Conservation (phyloP, 495 filamentous ascomycete species). For the Entonaema liquescens region DNA sequence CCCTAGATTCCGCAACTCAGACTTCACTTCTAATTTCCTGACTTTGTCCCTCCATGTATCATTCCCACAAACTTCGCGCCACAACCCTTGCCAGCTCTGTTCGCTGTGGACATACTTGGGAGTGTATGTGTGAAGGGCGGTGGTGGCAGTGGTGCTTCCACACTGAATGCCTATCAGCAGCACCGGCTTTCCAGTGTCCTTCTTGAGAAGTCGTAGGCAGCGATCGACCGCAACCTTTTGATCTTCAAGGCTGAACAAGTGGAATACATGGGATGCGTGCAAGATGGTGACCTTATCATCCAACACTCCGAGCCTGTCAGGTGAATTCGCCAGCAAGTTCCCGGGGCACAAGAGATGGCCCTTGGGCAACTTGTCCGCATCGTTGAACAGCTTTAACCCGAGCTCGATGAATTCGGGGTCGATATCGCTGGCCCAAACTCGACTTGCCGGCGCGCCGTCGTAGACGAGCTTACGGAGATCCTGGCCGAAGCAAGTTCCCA, state of each 20-base stretch:
- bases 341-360: conserved; percentile 53
- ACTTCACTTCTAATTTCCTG: conserved; percentile 31
- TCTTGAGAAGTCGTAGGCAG: conserved; percentile 43
- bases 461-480: conserved; percentile 58
- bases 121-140: neutral
- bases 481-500: conserved; percentile 62
- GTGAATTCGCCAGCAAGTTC: conserved; percentile 22
- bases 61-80: conserved; percentile 27
- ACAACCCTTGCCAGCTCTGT: conserved; percentile 36
- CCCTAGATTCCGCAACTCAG: conserved; percentile 23
- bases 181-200: conserved; percentile 33
- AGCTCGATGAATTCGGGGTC: conserved; percentile 59
- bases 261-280: conserved; percentile 38
- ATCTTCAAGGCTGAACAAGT: conserved; percentile 39
- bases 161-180: conserved; percentile 43
- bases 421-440: conserved; percentile 61
- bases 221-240: conserved; percentile 32
- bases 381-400: conserved; percentile 54
- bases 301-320: conserved; percentile 23
- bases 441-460: conserved; percentile 53
- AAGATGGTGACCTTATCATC: conserved; percentile 40
- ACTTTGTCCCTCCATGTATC: conserved; percentile 29
- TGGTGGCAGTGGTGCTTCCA: conserved; percentile 22
- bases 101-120: conserved; percentile 22
- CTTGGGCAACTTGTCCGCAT: conserved; percentile 49